phyloP scores from a whole-genome alignment of 345 rosid genomes.

The Dimocarpus longan region DNA sequence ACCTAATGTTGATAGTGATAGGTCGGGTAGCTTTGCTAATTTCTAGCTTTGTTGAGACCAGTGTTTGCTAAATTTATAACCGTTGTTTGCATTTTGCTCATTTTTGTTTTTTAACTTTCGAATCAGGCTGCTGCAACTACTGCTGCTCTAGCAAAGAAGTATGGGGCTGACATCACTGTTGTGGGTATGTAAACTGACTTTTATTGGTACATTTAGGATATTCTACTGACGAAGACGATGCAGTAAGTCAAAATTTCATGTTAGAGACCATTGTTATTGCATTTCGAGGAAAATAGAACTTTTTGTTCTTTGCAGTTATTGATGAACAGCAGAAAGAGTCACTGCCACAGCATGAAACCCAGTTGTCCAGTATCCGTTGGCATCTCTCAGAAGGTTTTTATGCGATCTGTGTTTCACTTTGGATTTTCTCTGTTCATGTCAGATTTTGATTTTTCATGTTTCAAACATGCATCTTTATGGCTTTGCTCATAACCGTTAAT shows the following conservation, averaged over 20 bases:
- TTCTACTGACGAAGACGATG: slow-evolving; percentile 8
- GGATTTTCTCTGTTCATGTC: not conserved
- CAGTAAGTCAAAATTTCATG: slow-evolving; percentile 3
- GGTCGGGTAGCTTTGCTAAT: not conserved
- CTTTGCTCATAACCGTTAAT: not conserved
- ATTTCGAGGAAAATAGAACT: slow-evolving; percentile 31
- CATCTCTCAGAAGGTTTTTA: slow-evolving; percentile 79
- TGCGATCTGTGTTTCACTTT: not conserved
- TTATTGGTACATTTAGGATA: not conserved
- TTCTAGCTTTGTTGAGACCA: not conserved
- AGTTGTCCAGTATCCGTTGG: slow-evolving; percentile 81
- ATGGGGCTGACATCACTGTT: slow-evolving; percentile 93
- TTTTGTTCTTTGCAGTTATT: slow-evolving; percentile 60
- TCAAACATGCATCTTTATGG: not conserved
- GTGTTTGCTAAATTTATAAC: not conserved
- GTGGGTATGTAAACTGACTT: slow-evolving; percentile 55
- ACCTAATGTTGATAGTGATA: not conserved
- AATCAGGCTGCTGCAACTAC: slow-evolving; percentile 86
- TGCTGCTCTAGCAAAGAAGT: slow-evolving; percentile 84
- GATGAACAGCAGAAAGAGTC: slow-evolving; percentile 77
- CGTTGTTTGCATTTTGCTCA: not conserved
- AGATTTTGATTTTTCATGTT: not conserved
- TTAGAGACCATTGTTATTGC: slow-evolving; percentile 21
- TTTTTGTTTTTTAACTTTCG: slow-evolving; percentile 8
- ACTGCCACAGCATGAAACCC: slow-evolving; percentile 79